Evolutionary conservation across 2,329 filamentous ascomycete species (phyloP).

Genomic region (Rhinocladiella similis): DNA sequence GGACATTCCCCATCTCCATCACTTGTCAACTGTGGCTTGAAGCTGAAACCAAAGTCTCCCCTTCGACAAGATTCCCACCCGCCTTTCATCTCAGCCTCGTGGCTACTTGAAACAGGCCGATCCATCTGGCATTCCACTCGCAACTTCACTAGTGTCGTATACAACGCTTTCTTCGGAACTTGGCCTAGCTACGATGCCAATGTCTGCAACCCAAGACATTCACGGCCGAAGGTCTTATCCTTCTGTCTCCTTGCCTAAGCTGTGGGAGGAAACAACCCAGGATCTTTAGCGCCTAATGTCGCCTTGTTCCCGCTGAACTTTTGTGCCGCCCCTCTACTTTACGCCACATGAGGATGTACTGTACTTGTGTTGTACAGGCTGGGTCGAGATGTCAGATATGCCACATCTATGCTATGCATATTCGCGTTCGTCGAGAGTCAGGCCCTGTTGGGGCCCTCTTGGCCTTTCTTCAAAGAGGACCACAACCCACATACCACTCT

Average conservation of each 20-base stretch:
- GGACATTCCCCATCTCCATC: background rate
- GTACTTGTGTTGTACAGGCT: too few species aligned
- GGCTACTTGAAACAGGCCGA: constrained; percentile 17
- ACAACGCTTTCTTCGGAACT: background rate
- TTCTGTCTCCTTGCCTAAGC: too few species aligned
- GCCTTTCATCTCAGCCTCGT: background rate
- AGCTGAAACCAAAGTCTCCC: background rate
- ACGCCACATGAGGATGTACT: too few species aligned
- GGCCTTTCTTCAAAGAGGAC: background rate
- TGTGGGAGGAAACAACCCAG: too few species aligned
- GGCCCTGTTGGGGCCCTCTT: background rate
- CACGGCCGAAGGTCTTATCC: too few species aligned
- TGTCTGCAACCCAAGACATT: too few species aligned
- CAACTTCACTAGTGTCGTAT: background rate
- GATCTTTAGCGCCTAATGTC: too few species aligned
- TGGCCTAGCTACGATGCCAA: background rate
- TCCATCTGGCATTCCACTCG: constrained; percentile 3
- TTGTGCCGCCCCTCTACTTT: too few species aligned
- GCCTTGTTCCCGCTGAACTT: too few species aligned
- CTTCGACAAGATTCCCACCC: background rate
- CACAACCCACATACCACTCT: background rate
- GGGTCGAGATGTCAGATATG: too few species aligned
- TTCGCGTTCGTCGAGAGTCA: background rate
- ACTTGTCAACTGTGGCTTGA: background rate
- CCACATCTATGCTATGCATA: background rate